phyloP scores from a whole-genome alignment of 139 green algal genomes.

The Tetraselmis striata region DNA sequence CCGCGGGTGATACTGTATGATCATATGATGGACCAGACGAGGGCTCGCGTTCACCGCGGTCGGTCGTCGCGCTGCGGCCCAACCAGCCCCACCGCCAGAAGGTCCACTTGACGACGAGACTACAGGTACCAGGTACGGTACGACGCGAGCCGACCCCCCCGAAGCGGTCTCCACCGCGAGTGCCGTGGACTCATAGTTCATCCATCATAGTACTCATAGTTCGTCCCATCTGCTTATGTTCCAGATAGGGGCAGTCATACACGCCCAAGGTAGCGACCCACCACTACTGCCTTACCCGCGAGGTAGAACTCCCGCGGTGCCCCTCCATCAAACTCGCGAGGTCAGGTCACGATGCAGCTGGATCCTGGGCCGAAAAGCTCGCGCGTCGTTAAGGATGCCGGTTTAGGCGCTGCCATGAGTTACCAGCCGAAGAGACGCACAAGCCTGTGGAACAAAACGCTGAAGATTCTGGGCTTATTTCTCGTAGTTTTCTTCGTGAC shows the following conservation, averaged over 20 bases:
- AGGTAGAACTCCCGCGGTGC: too few species aligned
- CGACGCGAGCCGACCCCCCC: too few species aligned
- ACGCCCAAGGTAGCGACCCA: too few species aligned
- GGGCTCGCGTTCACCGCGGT: background rate
- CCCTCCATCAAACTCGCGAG: too few species aligned
- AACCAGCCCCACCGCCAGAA: background rate
- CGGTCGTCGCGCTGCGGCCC: background rate
- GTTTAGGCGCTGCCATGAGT: background rate
- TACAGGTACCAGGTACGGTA: background rate
- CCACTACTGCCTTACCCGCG: too few species aligned
- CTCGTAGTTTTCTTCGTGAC: background rate
- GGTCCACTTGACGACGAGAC: background rate
- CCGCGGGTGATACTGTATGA: background rate
- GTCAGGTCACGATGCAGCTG: background rate
- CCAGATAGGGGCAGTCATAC: too few species aligned
- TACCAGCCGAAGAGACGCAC: background rate
- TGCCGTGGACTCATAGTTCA: too few species aligned
- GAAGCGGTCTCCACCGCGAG: too few species aligned
- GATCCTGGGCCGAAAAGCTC: background rate
- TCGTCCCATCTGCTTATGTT: too few species aligned
- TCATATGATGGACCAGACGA: background rate
- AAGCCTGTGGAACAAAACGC: background rate
- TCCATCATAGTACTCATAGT: too few species aligned
- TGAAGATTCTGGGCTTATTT: background rate
- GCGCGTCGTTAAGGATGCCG: background rate